Base-by-base conservation (phyloP, 1,284 basidiomycete genomes). In the Melampsora larici-populina region DNA sequence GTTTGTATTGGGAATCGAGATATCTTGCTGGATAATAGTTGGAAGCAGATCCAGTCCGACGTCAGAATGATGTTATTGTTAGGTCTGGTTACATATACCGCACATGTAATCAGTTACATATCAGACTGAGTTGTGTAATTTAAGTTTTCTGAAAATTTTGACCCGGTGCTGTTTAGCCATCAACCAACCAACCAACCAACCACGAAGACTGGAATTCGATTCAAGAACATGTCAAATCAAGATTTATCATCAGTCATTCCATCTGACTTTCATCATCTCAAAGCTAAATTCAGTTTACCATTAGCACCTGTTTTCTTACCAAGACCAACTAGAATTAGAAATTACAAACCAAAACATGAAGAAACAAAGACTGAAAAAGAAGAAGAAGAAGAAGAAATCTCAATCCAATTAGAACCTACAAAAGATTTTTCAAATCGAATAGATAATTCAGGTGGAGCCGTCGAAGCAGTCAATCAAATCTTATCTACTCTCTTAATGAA, bases 401-500 rank as follows among this genome's bases (percentile, higher is more conserved):
- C n/a, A 55, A 55, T 21, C 18, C 18, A 3, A 26, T 18, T 21
- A 55, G 51, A 60, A 31, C 15, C 24, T 1, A 40, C 64, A 26
- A 40, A 66, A 21, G 36, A 21, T 21, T 17, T 26, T 4, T 21
- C n/a, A 18, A 29, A 33, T 15, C n/a, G 31, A 48, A 26, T 6
- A 2, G 29, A 67, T 17, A 33, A 33, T 4, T 51, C 51, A 40
- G 60, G 36, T 26, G 74, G 74, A 1, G 33, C 55, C 0, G 33
- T 76, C 7, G 74, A 76, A 58, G 65, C 66, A 11, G 31, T 76
- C 51, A 76, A 76, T 60, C 51, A 76, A 51, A 68, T 51, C 7
- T 13, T 76, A 15, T 64, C 74, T 29, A 67, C 74, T 21, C 51
- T 76, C 11, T 33, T 76, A 36, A 76, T 76, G 74, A 76, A 69